phyloP scores from a whole-genome alignment of 805 yeast species.

The Metschnikowia picachoensis region DNA sequence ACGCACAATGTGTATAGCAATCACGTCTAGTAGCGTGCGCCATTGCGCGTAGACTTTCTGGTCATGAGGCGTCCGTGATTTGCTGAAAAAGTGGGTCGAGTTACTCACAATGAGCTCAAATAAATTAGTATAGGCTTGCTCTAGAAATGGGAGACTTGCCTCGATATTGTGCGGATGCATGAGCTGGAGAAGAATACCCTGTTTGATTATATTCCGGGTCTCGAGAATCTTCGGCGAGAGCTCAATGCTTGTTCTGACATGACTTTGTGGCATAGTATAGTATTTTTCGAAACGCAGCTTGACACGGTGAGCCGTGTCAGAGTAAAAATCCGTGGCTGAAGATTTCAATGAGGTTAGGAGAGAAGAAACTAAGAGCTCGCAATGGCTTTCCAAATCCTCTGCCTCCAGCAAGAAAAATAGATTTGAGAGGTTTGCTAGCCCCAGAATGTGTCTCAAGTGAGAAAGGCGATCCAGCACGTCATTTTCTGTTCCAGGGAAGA shows the following conservation, averaged over 20 bases:
- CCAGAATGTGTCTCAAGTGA: conserved; percentile 25
- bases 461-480: conserved; percentile 23
- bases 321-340: conserved; percentile 32
- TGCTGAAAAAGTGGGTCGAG: conserved; percentile 7
- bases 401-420: conserved; percentile 19
- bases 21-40: conserved; percentile 52
- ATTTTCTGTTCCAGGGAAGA: conserved; percentile 15
- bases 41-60: conserved; percentile 27
- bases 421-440: conserved; percentile 29
- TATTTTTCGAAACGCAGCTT: conserved; percentile 35
- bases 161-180: conserved; percentile 33
- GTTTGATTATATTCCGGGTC: conserved; percentile 36
- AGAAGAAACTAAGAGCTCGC: conserved; percentile 29
- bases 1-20: conserved; percentile 61
- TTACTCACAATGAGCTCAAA: conserved; percentile 23
- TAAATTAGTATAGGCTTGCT: conserved; percentile 31
- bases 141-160: conserved; percentile 26
- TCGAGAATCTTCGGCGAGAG: conserved; percentile 37
- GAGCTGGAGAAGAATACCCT: conserved; percentile 31
- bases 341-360: conserved; percentile 28
- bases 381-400: conserved; percentile 22
- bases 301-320: conserved; percentile 28
- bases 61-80: conserved; percentile 27
- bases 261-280: conserved; percentile 30
- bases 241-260: conserved; percentile 25